Percentiles rank a stretch among this genome's conserved stretches.
phyloP scores from a whole-genome alignment of 2,329 filamentous ascomycete genomes.

The Albophoma yamanashiensis region DNA sequence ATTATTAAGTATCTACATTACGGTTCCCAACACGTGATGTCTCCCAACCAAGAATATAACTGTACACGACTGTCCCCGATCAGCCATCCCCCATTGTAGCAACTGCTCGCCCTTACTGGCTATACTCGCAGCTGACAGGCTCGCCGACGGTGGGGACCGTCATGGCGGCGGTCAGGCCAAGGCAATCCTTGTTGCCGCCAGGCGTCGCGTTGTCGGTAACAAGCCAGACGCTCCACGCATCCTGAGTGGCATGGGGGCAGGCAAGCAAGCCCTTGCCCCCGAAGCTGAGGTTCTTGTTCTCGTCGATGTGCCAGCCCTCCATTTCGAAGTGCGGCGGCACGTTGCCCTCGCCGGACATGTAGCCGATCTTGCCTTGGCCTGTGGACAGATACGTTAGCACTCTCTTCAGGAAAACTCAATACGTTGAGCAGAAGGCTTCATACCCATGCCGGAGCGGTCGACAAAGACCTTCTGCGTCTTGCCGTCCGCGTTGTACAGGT shows the following conservation, averaged over 20 bases:
- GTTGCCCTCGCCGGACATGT: constrained; percentile 33
- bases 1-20: not conserved
- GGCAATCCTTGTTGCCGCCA: constrained; percentile 24
- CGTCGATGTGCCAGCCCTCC: constrained; percentile 34
- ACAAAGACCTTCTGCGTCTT: constrained; percentile 38
- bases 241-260: constrained; percentile 36
- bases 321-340: constrained; percentile 31
- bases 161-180: constrained; percentile 22
- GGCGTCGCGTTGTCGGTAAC: constrained; percentile 19
- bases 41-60: not conserved
- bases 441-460: constrained; percentile 50
- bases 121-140: constrained; percentile 27
- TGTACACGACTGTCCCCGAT: not conserved
- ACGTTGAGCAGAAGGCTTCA: constrained; percentile 5
- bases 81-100: not conserved
- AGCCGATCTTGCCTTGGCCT: constrained; percentile 44
- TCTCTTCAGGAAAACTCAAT: not conserved
- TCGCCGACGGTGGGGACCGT: constrained; percentile 13
- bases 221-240: constrained; percentile 30
- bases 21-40: not conserved
- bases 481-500: constrained; percentile 31
- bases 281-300: constrained; percentile 33
- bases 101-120: not conserved
- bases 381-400: constrained; percentile 1
- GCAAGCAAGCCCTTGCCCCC: constrained; percentile 33